phyloP scores from a whole-genome alignment of 1,284 basidiomycete genomes.

The Meripilus lineatus region DNA sequence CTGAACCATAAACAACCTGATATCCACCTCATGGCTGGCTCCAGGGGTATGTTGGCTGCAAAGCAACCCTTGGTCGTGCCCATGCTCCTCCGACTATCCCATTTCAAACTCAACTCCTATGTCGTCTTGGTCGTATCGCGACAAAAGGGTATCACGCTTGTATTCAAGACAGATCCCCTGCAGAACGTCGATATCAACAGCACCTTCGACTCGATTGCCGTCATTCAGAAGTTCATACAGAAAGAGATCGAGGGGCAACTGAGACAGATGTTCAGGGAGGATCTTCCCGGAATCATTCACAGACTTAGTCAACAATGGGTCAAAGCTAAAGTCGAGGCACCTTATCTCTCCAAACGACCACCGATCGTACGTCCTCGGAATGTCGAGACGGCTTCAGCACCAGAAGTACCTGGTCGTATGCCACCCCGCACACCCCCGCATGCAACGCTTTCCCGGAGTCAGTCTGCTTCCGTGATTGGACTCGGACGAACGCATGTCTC shows the following conservation, averaged over 20 bases:
- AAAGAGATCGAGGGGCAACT: conserved; percentile 96
- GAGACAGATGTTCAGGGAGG: conserved; percentile 97
- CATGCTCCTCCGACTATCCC: conserved; percentile 95
- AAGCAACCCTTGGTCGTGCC: conserved; percentile 93
- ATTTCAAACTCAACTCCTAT: conserved; percentile 92
- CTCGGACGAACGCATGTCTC: conserved; percentile 20
- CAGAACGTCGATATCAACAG: conserved; percentile 97
- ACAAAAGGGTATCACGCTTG: conserved; percentile 96
- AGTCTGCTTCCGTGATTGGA: conserved; percentile 16
- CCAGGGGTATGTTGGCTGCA: conserved; percentile 84
- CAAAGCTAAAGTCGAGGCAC: conserved; percentile 79
- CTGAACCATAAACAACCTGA: conserved; percentile 86
- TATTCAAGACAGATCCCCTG: conserved; percentile 99
- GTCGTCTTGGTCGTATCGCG: conserved; percentile 97
- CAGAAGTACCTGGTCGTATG: conserved; percentile 19
- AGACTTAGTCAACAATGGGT: conserved; percentile 94
- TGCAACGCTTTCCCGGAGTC: conserved; percentile 15
- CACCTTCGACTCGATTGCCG: conserved; percentile 97
- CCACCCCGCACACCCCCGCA: conserved; percentile 17
- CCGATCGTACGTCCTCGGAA: conserved; percentile 29
- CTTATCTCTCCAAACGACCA: conserved; percentile 57
- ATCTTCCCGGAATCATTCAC: conserved; percentile 96
- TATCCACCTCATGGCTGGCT: conserved; percentile 72
- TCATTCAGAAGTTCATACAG: conserved; percentile 96
- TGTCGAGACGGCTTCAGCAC: conserved; percentile 29